Conservation (phyloP, 2,329 filamentous ascomycete genomes). For the Juglanconis oblonga region DNA sequence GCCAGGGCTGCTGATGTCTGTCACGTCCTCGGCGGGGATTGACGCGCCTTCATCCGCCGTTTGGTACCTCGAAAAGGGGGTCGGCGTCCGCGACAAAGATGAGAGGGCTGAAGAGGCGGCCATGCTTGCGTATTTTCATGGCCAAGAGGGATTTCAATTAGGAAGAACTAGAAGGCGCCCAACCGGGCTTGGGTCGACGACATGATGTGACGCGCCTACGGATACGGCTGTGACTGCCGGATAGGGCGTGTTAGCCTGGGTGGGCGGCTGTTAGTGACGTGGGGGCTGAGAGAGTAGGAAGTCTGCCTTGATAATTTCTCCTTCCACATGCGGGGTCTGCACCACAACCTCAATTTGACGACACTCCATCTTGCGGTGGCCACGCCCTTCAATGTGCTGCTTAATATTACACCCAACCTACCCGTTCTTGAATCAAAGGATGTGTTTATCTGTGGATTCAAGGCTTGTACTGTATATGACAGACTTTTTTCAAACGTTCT, state of each 20-base stretch:
- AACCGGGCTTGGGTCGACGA: background rate
- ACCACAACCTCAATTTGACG: background rate
- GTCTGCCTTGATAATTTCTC: background rate
- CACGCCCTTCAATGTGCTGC: background rate
- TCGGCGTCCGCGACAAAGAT: slow-evolving; percentile 24
- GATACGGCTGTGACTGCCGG: background rate
- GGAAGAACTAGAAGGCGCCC: background rate
- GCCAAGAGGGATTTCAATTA: background rate
- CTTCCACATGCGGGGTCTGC: background rate
- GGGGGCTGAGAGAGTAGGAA: background rate
- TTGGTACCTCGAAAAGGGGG: slow-evolving; percentile 10
- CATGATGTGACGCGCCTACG: background rate
- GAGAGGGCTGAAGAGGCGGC: slow-evolving; percentile 27
- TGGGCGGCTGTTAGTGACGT: background rate
- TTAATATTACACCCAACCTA: background rate
- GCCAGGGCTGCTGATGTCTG: slow-evolving; percentile 21
- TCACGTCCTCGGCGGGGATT: background rate
- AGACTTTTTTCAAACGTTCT: too few species aligned
- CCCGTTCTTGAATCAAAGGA: too few species aligned
- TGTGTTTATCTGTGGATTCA: too few species aligned
- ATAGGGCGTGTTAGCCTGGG: background rate
- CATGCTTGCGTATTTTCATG: slow-evolving; percentile 16
- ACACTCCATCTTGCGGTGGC: background rate
- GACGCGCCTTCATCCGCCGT: slow-evolving; percentile 13
- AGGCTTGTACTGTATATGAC: too few species aligned